Base-by-base conservation (phyloP, 306 rosid genomes). In the Comarum palustre region DNA sequence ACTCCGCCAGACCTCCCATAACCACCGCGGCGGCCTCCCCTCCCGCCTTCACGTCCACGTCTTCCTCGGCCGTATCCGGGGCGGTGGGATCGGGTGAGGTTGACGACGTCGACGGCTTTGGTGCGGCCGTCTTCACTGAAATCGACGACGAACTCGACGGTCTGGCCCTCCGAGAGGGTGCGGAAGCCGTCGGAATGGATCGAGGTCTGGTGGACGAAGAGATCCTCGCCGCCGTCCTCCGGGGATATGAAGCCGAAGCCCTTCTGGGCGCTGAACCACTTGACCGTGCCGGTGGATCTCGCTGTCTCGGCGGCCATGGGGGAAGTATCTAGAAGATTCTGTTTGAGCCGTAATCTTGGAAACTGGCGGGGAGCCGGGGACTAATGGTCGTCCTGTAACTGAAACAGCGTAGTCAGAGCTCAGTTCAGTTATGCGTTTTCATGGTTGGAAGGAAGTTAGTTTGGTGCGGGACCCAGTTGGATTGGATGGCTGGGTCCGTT, bases 171-270 rank as follows among this genome's bases (percentile, higher is more conserved):
- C 1, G 74, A 83, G 31, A 91, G 69, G 43, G 89, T 86, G 3
- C 96, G 89, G 72, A 78, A 89, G 2, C 96, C 96, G n/a, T 78
- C 88, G 78, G 93, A 92, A 22, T 72, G 85, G 83, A 91, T 91
- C 22, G 96, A 82, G 22, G 96, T 89, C 78, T 89, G 89, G 80
- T 91, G 97, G 4, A 91, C 96, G 79, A 91, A 91, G 80, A 91
- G 93, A 67, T 91, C 97, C 0, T 84, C 90, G 47, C 76, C 69
- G 12, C 86, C 92, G 7, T 81, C 90, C 20, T 86, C 81, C 1
- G 96, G 89, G 27, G 88, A 81, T 19, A 91, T 91, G 86, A 91
- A 91, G 59, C 97, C 96, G 80, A 86, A 91, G 8, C 97, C 97
- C 58, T 84, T 89, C 69, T 87, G 85, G 0, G 90, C 83, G 71